phyloP scores from a whole-genome alignment of 495 filamentous ascomycete genomes.

The Penicillium taxi region DNA sequence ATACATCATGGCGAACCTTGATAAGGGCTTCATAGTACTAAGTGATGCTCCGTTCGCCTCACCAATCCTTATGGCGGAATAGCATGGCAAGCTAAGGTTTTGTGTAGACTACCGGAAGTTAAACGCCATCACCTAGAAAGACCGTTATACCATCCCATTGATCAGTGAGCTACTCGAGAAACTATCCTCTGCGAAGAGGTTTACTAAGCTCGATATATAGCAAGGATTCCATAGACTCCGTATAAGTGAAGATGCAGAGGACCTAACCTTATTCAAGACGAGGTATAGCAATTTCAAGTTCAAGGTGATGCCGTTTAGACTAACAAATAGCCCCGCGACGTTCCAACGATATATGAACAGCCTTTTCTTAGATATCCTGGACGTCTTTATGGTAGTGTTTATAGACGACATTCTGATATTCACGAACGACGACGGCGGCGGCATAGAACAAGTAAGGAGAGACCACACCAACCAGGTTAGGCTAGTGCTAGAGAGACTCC shows the following conservation, averaged over 20 bases:
- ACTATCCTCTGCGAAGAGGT: conserved; percentile 23
- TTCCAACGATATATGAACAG: conserved; percentile 8
- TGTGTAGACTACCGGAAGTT: conserved; percentile 40
- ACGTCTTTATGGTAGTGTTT: conserved; percentile 1
- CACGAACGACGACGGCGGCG: no score
- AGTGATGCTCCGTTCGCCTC: conserved; percentile 13
- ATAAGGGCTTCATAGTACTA: conserved; percentile 33
- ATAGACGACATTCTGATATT: conserved; percentile 5
- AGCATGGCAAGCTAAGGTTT: conserved; percentile 28
- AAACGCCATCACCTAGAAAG: conserved; percentile 35
- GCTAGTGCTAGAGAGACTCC: no score
- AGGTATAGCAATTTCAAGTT: conserved; percentile 1
- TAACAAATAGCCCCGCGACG: neutral
- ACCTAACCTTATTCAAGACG: neutral
- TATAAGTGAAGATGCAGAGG: conserved; percentile 5
- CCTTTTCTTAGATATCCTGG: neutral
- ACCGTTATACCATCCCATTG: conserved; percentile 37
- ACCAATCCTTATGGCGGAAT: conserved; percentile 30
- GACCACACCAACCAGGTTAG: no score
- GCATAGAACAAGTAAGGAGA: no score
- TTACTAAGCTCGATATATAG: conserved; percentile 41
- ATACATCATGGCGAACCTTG: conserved; percentile 4
- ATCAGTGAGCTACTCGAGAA: conserved; percentile 36
- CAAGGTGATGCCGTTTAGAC: conserved; percentile 4
- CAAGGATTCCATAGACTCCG: conserved; percentile 32